A percentile compares a stretch with the other conserved stretches of the same genome.
phyloP scores from a whole-genome alignment of 345 rosid genomes.

The Acer yangbiense region DNA sequence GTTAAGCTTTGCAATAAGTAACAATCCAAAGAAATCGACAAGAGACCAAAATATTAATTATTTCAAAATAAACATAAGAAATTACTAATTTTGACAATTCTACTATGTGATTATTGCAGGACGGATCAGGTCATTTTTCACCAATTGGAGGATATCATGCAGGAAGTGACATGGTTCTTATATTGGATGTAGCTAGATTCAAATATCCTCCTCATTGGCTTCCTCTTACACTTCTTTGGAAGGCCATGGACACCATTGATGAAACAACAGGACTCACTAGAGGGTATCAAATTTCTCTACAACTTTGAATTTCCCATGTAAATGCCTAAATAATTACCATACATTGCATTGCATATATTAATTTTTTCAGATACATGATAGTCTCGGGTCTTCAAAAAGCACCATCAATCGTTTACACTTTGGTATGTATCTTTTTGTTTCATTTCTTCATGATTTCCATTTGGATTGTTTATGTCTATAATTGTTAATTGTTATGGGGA shows the following conservation, averaged over 20 bases:
- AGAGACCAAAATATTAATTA: too few species aligned
- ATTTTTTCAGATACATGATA: conserved; percentile 25
- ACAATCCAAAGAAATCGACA: too few species aligned
- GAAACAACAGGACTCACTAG: conserved; percentile 27
- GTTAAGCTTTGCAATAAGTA: too few species aligned
- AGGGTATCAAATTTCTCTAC: conserved; percentile 23
- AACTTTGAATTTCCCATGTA: neutral
- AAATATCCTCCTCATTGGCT: conserved; percentile 51
- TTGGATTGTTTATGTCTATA: neutral
- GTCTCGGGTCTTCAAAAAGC: conserved; percentile 22
- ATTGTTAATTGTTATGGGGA: neutral
- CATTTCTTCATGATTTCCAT: too few species aligned
- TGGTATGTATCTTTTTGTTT: conserved; percentile 14
- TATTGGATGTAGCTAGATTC: conserved; percentile 43
- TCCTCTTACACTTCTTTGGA: conserved; percentile 45
- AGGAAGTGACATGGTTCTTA: conserved; percentile 38
- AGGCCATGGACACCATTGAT: conserved; percentile 39
- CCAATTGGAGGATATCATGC: conserved; percentile 47
- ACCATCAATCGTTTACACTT: conserved; percentile 22
- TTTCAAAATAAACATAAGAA: too few species aligned
- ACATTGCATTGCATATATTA: too few species aligned
- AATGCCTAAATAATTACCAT: too few species aligned
- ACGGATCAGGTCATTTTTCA: conserved; percentile 45
- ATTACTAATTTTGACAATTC: too few species aligned
- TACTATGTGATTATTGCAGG: conserved; percentile 23